These are phyloP conservation scores for Cystoderma amianthinum DNA, from an alignment of 768 basidiomycete genomes.

Conservation along the genomic window DNA sequence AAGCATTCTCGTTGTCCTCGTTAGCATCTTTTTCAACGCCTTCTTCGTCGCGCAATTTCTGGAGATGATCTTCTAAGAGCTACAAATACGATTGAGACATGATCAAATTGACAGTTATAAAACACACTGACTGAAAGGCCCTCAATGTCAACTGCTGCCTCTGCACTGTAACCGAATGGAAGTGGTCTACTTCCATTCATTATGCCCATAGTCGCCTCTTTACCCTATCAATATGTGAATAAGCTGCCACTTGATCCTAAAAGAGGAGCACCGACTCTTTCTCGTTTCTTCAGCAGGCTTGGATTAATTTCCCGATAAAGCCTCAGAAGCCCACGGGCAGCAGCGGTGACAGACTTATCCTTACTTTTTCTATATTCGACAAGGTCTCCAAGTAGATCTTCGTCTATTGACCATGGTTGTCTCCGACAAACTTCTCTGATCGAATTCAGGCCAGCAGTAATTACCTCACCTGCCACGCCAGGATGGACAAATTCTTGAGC, in stretches of 20 bases:
- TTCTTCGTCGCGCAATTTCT: conserved; percentile 60
- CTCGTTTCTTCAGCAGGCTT: conserved; percentile 80
- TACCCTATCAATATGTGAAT: conserved; percentile 63
- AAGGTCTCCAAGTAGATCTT: conserved; percentile 86
- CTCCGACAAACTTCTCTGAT: conserved; percentile 91
- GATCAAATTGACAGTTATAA: conserved; percentile 6
- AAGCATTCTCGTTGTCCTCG: conserved; percentile 59
- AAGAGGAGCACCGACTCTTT: conserved; percentile 49
- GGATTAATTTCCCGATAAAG: conserved; percentile 97
- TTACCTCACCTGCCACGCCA: conserved; percentile 91
- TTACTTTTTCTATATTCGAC: conserved; percentile 93
- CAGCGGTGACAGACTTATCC: conserved; percentile 90
- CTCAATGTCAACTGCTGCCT: conserved; percentile 80
- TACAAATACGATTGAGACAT: conserved; percentile 18
- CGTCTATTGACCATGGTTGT: conserved; percentile 97
- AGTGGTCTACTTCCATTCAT: conserved; percentile 57
- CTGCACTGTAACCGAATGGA: conserved; percentile 75
- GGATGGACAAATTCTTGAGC: conserved; percentile 97
- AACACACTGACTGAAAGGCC: conserved; percentile 82
- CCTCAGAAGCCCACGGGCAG: conserved; percentile 79
- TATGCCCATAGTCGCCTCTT: conserved; percentile 79
- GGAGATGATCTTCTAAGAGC: conserved; percentile 86
- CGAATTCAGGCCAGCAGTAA: conserved; percentile 93
- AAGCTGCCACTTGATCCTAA: conserved; percentile 7
- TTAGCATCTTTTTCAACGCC: conserved; percentile 33